Percentiles rank a stretch among this genome's conserved stretches.
Evolutionary conservation across 176 grass and related monocot species (phyloP).

Genomic region (Phoenix dactylifera): DNA sequence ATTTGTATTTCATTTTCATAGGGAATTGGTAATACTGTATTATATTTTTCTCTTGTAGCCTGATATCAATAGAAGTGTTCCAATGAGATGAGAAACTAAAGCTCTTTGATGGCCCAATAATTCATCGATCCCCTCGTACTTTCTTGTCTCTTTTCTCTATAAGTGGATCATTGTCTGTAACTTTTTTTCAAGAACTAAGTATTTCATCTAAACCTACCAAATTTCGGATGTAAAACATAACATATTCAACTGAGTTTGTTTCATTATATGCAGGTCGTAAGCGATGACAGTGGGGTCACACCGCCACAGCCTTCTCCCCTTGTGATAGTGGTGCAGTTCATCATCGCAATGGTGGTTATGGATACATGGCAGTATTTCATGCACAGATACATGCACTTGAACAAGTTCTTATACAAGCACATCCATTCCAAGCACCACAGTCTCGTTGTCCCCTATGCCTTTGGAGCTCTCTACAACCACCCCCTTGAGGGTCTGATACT

Average conservation of each 20-base stretch:
- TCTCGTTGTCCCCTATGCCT: slow-evolving; percentile 50
- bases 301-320: slow-evolving; percentile 34
- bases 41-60: too few relatives aligned
- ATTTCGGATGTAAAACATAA: background rate
- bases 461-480: slow-evolving; percentile 63
- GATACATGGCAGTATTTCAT: slow-evolving; percentile 88
- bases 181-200: background rate
- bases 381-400: slow-evolving; percentile 82
- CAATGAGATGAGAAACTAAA: too few relatives aligned
- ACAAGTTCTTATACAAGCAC: slow-evolving; percentile 77
- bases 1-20: too few relatives aligned
- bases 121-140: too few relatives aligned
- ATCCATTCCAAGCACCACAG: slow-evolving; percentile 67
- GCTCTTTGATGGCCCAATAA: too few relatives aligned
- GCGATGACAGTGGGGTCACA: slow-evolving; percentile 37
- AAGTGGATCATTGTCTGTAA: too few relatives aligned
- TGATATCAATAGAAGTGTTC: too few relatives aligned
- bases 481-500: slow-evolving; percentile 57
- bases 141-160: too few relatives aligned
- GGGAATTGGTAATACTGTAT: too few relatives aligned
- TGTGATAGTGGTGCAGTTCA: slow-evolving; percentile 37
- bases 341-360: slow-evolving; percentile 60
- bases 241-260: background rate
- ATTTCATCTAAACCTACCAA: background rate
- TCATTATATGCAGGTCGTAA: slow-evolving; percentile 44